phyloP scores from a whole-genome alignment of 129 eudicot species.

The carrot (Daucus carota) region DH1_v3.0 NC_030384.2:45470001-45470500 shows the following conservation, averaged over 20 bases:
- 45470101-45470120: constrained; percentile 37
- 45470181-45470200: background rate
- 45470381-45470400: no score
- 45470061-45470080: constrained; percentile 39
- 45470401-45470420: no score
- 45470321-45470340: background rate
- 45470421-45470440: no score
- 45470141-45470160: background rate
- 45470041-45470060: constrained; percentile 51
- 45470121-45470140: constrained; percentile 44
- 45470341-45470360: background rate
- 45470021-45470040: constrained; percentile 33
- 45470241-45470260: background rate
- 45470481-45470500: no score
- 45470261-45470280: no score
- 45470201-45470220: background rate
- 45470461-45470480: no score
- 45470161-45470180: background rate
- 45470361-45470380: background rate
- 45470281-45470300: background rate
- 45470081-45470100: constrained; percentile 50
- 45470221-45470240: background rate
- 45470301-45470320: background rate
- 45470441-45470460: no score
- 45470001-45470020: background rate